Percentiles rank a stretch among this genome's conserved stretches.
phyloP scores from a whole-genome alignment of 2,329 filamentous ascomycete species.

The Phyllosticta paracitricarpa region DNA sequence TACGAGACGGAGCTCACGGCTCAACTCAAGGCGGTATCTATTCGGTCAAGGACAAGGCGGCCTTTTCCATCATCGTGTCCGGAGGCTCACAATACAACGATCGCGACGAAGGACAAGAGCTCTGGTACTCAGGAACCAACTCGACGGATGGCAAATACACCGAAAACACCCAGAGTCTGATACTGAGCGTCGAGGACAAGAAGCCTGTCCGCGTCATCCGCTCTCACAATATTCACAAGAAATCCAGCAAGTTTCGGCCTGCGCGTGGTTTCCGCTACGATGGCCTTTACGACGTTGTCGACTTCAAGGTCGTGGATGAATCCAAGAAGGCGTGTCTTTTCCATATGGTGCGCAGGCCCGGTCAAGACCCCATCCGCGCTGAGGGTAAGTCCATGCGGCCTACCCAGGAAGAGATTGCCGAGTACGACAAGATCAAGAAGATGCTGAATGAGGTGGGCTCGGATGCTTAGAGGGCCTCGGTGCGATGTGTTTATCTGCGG shows the following conservation, averaged over 20 bases:
- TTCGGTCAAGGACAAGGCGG: slow-evolving; percentile 36
- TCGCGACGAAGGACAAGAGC: slow-evolving; percentile 38
- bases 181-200: slow-evolving; percentile 27
- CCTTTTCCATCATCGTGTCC: slow-evolving; percentile 47
- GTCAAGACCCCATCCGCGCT: slow-evolving; percentile 40
- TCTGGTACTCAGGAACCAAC: slow-evolving; percentile 23
- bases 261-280: slow-evolving; percentile 45
- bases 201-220: slow-evolving; percentile 43
- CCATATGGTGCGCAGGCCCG: slow-evolving; percentile 32
- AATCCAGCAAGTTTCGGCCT: slow-evolving; percentile 35
- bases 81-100: slow-evolving; percentile 37
- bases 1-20: slow-evolving; percentile 47
- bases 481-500: too few species aligned
- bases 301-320: slow-evolving; percentile 29
- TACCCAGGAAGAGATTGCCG: slow-evolving; percentile 29
- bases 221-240: slow-evolving; percentile 27
- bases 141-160: slow-evolving; percentile 21
- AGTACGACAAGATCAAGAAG: slow-evolving; percentile 4
- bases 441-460: not conserved
- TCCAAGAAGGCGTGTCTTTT: slow-evolving; percentile 39
- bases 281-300: slow-evolving; percentile 43
- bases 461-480: too few species aligned
- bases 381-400: slow-evolving; percentile 32
- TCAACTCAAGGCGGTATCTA: slow-evolving; percentile 40
- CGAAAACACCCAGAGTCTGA: slow-evolving; percentile 33